Percentiles rank a stretch among this genome's conserved stretches.
Evolutionary conservation across 805 yeast genomes (phyloP).

Genomic region (Ogataea salicorniae): DNA sequence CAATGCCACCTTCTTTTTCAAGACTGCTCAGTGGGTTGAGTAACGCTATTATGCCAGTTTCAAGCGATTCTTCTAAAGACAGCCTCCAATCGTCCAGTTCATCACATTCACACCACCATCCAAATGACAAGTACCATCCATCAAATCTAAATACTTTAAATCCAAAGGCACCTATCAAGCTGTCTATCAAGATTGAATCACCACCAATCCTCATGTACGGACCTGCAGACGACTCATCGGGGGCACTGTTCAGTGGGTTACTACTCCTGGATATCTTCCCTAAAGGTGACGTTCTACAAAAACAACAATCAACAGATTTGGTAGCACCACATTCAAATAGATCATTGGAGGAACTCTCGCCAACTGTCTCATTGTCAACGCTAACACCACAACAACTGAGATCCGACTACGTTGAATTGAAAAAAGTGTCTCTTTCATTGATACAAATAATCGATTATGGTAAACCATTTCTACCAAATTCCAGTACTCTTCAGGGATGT

Average conservation of each 20-base stretch:
- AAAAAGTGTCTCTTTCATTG: constrained; percentile 56
- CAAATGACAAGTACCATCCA: constrained; percentile 24
- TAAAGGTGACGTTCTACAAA: neutral
- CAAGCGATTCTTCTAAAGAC: neutral
- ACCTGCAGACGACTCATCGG: constrained; percentile 67
- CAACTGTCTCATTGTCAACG: constrained; percentile 23
- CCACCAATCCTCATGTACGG: constrained; percentile 92
- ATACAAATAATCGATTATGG: constrained; percentile 67
- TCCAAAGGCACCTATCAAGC: constrained; percentile 27
- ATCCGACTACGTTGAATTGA: constrained; percentile 44
- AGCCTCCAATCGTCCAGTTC: neutral
- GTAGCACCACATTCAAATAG: neutral
- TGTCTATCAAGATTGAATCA: constrained; percentile 69
- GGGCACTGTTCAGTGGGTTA: constrained; percentile 81
- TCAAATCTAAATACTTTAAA: constrained; percentile 20
- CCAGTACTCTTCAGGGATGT: constrained; percentile 47
- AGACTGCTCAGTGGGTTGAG: constrained; percentile 14
- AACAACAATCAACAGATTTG: constrained; percentile 3
- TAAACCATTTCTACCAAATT: constrained; percentile 60
- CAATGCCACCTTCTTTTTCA: constrained; percentile 14
- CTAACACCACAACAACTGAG: constrained; percentile 15
- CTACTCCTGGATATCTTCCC: constrained; percentile 51
- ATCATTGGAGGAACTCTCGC: neutral
- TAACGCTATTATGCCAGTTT: constrained; percentile 5
- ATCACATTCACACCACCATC: neutral